Conservation (phyloP, 192 early-diverging fungal genomes). For the Lunasporangiospora selenospora region DNA sequence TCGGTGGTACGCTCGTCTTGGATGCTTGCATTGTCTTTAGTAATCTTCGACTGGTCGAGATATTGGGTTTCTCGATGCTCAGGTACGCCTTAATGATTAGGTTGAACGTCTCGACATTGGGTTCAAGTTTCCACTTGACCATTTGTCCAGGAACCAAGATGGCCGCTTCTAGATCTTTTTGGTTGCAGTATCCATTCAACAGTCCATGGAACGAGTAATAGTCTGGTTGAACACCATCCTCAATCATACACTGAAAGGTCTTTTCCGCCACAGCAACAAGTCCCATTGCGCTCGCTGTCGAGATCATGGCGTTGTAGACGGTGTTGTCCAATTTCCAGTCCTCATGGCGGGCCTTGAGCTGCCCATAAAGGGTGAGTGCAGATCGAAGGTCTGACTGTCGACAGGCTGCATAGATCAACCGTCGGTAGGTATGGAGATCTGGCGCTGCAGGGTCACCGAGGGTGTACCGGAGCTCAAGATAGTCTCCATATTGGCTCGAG, state of each 20-base stretch:
- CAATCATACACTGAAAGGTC: constrained; percentile 17
- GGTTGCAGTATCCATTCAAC: constrained; percentile 34
- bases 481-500: constrained; percentile 9
- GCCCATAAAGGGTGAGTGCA: constrained; percentile 22
- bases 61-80: neutral
- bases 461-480: constrained; percentile 28
- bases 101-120: constrained; percentile 47
- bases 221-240: constrained; percentile 32
- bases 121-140: constrained; percentile 37
- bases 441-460: constrained; percentile 6
- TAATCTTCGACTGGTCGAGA: constrained; percentile 25
- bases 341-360: constrained; percentile 6
- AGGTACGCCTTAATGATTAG: constrained; percentile 44
- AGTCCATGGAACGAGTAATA: constrained; percentile 35
- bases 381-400: constrained; percentile 31
- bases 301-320: constrained; percentile 42
- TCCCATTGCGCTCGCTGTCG: constrained; percentile 22
- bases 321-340: constrained; percentile 13
- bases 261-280: constrained; percentile 24
- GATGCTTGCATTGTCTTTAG: constrained; percentile 26
- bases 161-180: constrained; percentile 26
- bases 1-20: constrained; percentile 6
- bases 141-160: constrained; percentile 31
- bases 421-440: constrained; percentile 39
- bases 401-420: constrained; percentile 39